Percentiles rank a stretch among this genome's conserved stretches.
Conservation (phyloP, 1,284 basidiomycete species). For the Irpex rosettiformis region DNA sequence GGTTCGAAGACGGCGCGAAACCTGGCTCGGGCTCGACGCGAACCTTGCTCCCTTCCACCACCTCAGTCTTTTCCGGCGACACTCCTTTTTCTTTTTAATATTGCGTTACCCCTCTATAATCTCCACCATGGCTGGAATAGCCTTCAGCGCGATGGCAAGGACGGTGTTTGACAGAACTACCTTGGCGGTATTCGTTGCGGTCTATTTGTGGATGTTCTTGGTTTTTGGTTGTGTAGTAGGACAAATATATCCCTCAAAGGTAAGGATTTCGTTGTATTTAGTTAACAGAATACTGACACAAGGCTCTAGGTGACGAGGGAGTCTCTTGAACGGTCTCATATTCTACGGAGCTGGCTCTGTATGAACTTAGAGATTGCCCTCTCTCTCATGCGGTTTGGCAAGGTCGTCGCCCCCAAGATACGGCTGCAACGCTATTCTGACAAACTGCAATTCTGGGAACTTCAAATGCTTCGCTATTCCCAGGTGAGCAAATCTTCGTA, state of each 20-base stretch:
- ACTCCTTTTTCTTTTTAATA: background rate
- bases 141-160: background rate
- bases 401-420: background rate
- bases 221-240: background rate
- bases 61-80: background rate
- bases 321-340: background rate
- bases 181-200: background rate
- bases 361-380: background rate
- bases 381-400: background rate
- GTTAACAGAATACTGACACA: background rate
- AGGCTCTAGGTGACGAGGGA: background rate
- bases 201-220: background rate
- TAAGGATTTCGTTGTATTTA: background rate
- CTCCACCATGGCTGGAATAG: background rate
- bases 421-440: background rate
- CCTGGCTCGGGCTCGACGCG: background rate
- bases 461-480: background rate
- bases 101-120: background rate
- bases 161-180: background rate
- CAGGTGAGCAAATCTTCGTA: background rate
- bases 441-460: background rate
- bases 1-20: background rate
- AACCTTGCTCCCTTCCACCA: slow-evolving; percentile 4
- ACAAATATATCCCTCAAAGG: background rate
- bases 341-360: background rate